Conservation (phyloP, 495 filamentous ascomycete species). For the Penicillium manginii region DNA sequence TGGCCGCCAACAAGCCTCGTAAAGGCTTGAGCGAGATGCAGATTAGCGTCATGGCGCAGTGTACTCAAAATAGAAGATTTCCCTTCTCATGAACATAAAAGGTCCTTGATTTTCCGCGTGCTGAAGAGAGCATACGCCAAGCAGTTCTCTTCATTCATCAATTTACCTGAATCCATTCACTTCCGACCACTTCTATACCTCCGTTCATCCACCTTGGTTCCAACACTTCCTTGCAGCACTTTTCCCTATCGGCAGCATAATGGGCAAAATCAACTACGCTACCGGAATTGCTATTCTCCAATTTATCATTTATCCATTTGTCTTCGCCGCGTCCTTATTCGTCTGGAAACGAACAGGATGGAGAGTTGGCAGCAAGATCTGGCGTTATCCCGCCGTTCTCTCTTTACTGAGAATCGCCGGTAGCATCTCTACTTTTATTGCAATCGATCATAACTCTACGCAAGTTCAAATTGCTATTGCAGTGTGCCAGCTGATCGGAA, state of each 20-base stretch:
- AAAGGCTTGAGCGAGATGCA: neutral
- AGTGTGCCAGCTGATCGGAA: slow-evolving; percentile 36
- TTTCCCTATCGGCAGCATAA: neutral
- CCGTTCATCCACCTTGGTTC: too few relatives aligned
- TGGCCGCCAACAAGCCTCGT: neutral
- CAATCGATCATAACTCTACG: slow-evolving; percentile 22
- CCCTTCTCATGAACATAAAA: neutral
- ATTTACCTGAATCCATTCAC: too few relatives aligned
- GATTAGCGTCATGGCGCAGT: neutral
- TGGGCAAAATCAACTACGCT: slow-evolving; percentile 26
- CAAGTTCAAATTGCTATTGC: slow-evolving; percentile 21
- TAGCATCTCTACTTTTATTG: slow-evolving; percentile 28
- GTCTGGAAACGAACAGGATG: slow-evolving; percentile 37
- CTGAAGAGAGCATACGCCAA: neutral
- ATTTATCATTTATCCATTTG: slow-evolving; percentile 31
- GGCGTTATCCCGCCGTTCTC: slow-evolving; percentile 32
- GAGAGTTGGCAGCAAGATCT: slow-evolving; percentile 31
- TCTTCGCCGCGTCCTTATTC: slow-evolving; percentile 25
- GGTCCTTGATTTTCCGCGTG: neutral
- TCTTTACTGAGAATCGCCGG: slow-evolving; percentile 35
- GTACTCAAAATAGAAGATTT: neutral
- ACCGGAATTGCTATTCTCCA: slow-evolving; percentile 38
- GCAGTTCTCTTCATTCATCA: neutral
- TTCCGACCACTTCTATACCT: too few relatives aligned
- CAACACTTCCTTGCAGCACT: too few relatives aligned